Evolutionary conservation across 306 rosid genomes (phyloP), one percentile per base, ranked within the genome.

Genomic region (Quercus suber): DNA sequence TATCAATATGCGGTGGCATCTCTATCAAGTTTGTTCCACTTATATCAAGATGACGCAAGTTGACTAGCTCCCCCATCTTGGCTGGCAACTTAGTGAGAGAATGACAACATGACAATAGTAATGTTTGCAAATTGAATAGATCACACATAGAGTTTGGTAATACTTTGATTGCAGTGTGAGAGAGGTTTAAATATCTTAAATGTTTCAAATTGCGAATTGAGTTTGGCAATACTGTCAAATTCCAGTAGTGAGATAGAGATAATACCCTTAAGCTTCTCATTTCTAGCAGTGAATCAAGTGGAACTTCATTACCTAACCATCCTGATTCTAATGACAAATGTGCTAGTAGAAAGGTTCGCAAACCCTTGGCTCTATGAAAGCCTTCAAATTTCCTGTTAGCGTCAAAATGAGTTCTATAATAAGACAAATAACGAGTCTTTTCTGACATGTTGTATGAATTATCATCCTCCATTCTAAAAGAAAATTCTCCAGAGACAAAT

Each of bases 341-440:
- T 37, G 10, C 2, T 37, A 37, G 43, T 37, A 37, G 43, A 37
- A 37, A 37, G 2, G 43, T 37, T 37, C 43, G 43, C 43, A 37
- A 37, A 37, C 43, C 57, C 10, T 71, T 14, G 41, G 60, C 20
- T 64, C 65, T 33, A 30, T 72, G 52, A 51, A 3, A 45, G 60
- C 13, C 73, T 59, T 65, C 58, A 23, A 78, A 56, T 10, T 55
- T 67, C 7, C 65, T 58, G 65, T 31, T n/a, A 45, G 70, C 71
- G 17, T 73, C 79, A 45, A 14, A 82, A 10, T 30, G 1, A 56
- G 60, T 23, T 19, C 33, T 53, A 3, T 51, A 9, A 41, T 65
- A 77, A 21, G 84, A 79, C 5, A 78, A 30, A 60, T 86, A 82
- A 51, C 79, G 82, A 43, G 69, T 70, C 77, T 55, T 79, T 11